A percentile compares a stretch with the other conserved stretches of the same genome.
Conservation (phyloP, 495 filamentous ascomycete genomes). For the Neurospora hispaniola region DNA sequence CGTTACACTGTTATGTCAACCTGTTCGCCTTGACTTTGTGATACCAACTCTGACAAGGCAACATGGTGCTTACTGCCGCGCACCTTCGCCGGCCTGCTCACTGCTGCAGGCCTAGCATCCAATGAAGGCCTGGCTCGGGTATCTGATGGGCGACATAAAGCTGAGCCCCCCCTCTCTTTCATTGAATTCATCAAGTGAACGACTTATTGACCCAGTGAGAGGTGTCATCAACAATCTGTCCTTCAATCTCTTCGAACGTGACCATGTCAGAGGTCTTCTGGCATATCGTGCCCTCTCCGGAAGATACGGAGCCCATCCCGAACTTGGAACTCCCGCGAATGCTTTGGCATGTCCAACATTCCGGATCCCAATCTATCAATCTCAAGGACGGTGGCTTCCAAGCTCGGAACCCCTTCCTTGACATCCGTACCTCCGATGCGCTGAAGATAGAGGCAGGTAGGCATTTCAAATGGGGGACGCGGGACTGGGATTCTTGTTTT, state of each 20-base stretch:
- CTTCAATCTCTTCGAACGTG: background rate
- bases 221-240: background rate
- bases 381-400: background rate
- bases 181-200: background rate
- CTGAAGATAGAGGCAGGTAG: background rate
- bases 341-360: background rate
- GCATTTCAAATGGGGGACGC: background rate
- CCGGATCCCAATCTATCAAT: background rate
- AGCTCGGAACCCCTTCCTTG: background rate
- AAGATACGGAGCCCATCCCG: background rate
- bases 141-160: background rate
- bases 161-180: background rate
- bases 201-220: background rate
- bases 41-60: background rate
- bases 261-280: background rate
- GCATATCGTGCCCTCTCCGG: background rate
- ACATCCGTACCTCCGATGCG: background rate
- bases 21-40: background rate
- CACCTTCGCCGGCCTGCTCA: background rate
- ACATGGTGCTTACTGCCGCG: background rate
- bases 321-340: background rate
- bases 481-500: background rate
- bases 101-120: background rate
- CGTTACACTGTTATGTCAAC: background rate
- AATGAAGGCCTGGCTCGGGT: background rate